These are phyloP conservation scores for Yamadazyma olivae DNA, from an alignment of 805 yeast genomes.

Conservation along the genomic window DNA sequence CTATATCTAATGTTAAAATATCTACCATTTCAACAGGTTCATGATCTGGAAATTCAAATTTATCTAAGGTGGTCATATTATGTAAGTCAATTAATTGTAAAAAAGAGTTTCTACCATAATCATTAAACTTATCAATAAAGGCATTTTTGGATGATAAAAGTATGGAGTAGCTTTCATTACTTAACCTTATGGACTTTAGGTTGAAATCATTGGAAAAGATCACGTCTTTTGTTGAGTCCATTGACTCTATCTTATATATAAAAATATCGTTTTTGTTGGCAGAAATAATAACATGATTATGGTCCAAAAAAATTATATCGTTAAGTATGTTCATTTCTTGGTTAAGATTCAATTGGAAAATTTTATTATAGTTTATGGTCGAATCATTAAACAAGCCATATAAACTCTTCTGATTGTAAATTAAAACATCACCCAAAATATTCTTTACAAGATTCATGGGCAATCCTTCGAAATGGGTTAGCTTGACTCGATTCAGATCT, in stretches of 20 bases:
- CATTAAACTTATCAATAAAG: slow-evolving; percentile 11
- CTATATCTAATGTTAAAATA: slow-evolving; percentile 9
- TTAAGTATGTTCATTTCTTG: slow-evolving; percentile 6
- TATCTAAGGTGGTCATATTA: slow-evolving; percentile 12
- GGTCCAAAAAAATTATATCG: slow-evolving; percentile 11
- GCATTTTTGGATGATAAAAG: slow-evolving; percentile 16
- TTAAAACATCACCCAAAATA: slow-evolving; percentile 4
- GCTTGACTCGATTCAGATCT: slow-evolving; percentile 2
- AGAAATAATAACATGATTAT: slow-evolving; percentile 8
- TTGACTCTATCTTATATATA: slow-evolving; percentile 3
- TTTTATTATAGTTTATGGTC: slow-evolving; percentile 7
- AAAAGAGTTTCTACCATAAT: slow-evolving; percentile 12
- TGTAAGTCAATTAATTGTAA: slow-evolving; percentile 15
- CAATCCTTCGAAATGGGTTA: slow-evolving; percentile 8
- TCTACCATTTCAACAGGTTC: slow-evolving; percentile 17
- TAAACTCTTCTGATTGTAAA: slow-evolving; percentile 12
- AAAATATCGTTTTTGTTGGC: slow-evolving; percentile 5
- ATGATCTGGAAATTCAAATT: slow-evolving; percentile 8
- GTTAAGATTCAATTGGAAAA: slow-evolving; percentile 3
- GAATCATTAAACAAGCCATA: slow-evolving; percentile 10
- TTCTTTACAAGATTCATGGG: slow-evolving; percentile 15
- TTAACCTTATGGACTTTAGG: slow-evolving; percentile 14
- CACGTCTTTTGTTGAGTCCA: slow-evolving; percentile 4
- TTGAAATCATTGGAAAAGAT: slow-evolving; percentile 16
- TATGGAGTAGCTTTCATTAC: slow-evolving; percentile 10